Evolutionary conservation across 768 basidiomycete species (phyloP).

Genomic region (Ephemerocybe angulata): DNA sequence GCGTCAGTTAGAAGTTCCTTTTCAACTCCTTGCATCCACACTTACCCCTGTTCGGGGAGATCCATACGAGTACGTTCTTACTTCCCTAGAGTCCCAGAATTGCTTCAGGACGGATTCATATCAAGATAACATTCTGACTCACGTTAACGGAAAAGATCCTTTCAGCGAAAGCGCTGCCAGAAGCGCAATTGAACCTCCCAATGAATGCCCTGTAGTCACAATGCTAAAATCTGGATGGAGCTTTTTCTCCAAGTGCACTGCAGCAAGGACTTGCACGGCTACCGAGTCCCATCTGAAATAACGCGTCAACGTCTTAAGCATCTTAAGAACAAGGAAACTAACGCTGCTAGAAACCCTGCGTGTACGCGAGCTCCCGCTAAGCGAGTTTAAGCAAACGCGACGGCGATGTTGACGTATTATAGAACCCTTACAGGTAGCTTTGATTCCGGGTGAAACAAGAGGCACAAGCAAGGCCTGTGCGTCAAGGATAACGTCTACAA

Average conservation of each 20-base stretch:
- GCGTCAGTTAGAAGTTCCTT: not conserved
- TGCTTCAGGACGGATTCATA: not conserved
- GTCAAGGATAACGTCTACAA: constrained; percentile 42
- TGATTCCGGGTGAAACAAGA: constrained; percentile 41
- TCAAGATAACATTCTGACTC: constrained; percentile 11
- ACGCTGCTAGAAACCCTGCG: constrained; percentile 49
- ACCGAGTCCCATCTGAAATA: constrained; percentile 49
- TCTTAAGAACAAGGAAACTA: constrained; percentile 13
- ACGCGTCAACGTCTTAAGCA: not conserved
- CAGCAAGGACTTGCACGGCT: constrained; percentile 34
- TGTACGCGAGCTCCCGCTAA: constrained; percentile 42
- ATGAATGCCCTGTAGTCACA: constrained; percentile 50
- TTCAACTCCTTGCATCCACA: not conserved
- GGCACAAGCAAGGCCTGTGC: constrained; percentile 40
- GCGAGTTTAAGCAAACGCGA: not conserved
- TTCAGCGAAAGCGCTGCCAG: constrained; percentile 44
- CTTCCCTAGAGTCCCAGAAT: constrained; percentile 19
- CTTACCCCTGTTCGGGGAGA: constrained; percentile 46
- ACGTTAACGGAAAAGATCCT: constrained; percentile 37
- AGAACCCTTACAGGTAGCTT: constrained; percentile 31
- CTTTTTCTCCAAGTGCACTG: constrained; percentile 33
- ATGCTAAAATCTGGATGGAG: constrained; percentile 34
- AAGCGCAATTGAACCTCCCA: constrained; percentile 50
- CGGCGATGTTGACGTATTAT: not conserved
- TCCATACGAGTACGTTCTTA: constrained; percentile 48